phyloP scores from a whole-genome alignment of 2,329 filamentous ascomycete species.

The Bipolaris oryzae region DNA sequence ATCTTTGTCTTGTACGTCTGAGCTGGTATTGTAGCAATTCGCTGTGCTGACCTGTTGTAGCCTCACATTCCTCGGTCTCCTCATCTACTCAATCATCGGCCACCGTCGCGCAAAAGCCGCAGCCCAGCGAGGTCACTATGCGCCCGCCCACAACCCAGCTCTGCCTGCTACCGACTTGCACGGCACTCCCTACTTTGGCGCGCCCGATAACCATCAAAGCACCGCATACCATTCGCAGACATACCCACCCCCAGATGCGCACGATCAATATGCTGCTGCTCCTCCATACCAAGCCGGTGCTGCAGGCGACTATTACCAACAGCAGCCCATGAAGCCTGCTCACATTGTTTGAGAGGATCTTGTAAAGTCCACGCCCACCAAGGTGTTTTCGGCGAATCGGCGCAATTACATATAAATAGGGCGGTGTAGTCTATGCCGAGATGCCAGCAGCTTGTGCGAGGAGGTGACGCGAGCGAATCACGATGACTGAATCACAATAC shows the following conservation, averaged over 20 bases:
- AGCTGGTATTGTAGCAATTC: neutral
- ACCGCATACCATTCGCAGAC: constrained; percentile 36
- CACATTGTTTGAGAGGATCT: constrained; percentile 29
- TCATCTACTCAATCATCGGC: constrained; percentile 49
- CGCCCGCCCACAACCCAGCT: constrained; percentile 39
- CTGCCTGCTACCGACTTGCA: constrained; percentile 19
- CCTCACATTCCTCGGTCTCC: constrained; percentile 44
- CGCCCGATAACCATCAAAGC: constrained; percentile 28
- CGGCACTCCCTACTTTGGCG: constrained; percentile 23
- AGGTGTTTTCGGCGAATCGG: neutral
- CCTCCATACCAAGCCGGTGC: constrained; percentile 27
- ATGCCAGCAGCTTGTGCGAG: neutral
- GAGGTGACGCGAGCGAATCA: neutral
- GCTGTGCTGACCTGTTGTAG: constrained; percentile 28
- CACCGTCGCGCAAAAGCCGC: constrained; percentile 47
- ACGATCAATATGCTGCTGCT: constrained; percentile 25
- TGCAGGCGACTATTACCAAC: constrained; percentile 32
- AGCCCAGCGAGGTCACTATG: constrained; percentile 42
- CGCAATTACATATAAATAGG: neutral
- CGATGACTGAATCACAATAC: too few species aligned
- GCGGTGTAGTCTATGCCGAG: neutral
- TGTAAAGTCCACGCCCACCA: neutral
- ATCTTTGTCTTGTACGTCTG: constrained; percentile 44
- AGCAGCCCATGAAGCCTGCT: constrained; percentile 36
- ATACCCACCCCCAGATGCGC: constrained; percentile 19